These are phyloP conservation scores for Aspergillus nidulans DNA, from an alignment of 495 filamentous ascomycete genomes.

Conservation along the genomic window DNA sequence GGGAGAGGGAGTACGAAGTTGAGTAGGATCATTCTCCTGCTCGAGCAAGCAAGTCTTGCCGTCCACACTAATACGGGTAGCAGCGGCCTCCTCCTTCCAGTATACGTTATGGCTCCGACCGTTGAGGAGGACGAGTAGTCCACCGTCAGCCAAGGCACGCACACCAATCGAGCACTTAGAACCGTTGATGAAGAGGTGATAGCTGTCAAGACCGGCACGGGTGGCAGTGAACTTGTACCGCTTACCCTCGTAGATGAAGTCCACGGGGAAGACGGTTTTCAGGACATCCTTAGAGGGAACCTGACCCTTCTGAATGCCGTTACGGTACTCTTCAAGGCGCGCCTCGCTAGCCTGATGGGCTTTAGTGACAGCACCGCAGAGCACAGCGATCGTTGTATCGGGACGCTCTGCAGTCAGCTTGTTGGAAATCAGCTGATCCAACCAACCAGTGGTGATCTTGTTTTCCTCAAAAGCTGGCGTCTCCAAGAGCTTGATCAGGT, in stretches of 20 bases:
- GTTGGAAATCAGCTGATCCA: conserved; percentile 97
- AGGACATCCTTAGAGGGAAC: conserved; percentile 93
- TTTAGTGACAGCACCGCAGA: conserved; percentile 92
- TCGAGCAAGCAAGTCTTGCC: conserved; percentile 97
- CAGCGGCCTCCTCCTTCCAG: conserved; percentile 98
- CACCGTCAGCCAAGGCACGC: conserved; percentile 87
- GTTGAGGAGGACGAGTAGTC: conserved; percentile 82
- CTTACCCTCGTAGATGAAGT: conserved; percentile 96
- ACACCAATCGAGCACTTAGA: conserved; percentile 95
- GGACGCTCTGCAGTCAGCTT: conserved; percentile 96
- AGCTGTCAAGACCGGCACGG: conserved; percentile 86
- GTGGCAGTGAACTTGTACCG: conserved; percentile 99
- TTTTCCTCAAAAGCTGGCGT: conserved; percentile 98
- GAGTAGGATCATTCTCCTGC: conserved; percentile 98
- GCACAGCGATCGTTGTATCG: conserved; percentile 82
- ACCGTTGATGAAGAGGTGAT: conserved; percentile 98
- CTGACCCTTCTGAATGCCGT: conserved; percentile 93
- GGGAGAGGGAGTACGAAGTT: conserved; percentile 89
- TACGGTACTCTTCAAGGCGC: conserved; percentile 80
- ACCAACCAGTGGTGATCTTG: conserved; percentile 98
- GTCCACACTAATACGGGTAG: conserved; percentile 92
- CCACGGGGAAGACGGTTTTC: conserved; percentile 95
- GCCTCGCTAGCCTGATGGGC: conserved; percentile 88
- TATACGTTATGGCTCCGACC: conserved; percentile 97
- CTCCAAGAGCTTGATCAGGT: conserved; percentile 97